phyloP scores from a whole-genome alignment of 176 grass and related monocot species.

The Avena insularis region DNA sequence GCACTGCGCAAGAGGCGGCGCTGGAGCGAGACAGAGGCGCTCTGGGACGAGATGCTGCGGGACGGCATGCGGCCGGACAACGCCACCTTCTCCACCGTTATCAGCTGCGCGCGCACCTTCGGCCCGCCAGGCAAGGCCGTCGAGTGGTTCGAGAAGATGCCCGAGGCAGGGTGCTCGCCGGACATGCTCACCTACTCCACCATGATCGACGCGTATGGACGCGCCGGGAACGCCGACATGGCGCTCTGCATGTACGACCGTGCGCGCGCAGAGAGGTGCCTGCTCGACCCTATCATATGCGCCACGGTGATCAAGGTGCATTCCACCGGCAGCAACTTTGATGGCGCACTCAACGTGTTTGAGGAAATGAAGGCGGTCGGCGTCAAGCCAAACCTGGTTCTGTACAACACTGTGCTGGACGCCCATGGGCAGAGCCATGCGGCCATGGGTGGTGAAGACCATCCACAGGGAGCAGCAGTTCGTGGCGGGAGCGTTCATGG shows the following conservation, averaged over 20 bases:
- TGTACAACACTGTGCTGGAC: conserved; percentile 85
- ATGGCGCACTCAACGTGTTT: conserved; percentile 80
- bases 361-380: conserved; percentile 90
- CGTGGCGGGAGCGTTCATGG: too few relatives aligned
- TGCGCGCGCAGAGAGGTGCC: conserved; percentile 67
- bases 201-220: conserved; percentile 83
- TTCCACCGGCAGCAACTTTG: conserved; percentile 68
- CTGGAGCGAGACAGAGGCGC: conserved; percentile 63
- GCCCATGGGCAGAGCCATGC: conserved; percentile 75
- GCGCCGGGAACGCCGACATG: conserved; percentile 62
- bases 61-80: conserved; percentile 70
- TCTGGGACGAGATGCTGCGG: conserved; percentile 72
- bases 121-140: conserved; percentile 65
- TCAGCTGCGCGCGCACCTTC: conserved; percentile 75
- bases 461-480: conserved; percentile 57
- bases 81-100: conserved; percentile 80
- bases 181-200: conserved; percentile 68
- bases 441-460: conserved; percentile 94
- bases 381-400: conserved; percentile 77
- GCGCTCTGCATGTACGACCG: conserved; percentile 77
- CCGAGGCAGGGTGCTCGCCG: conserved; percentile 68
- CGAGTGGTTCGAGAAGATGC: conserved; percentile 97
- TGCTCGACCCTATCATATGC: conserved; percentile 69
- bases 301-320: conserved; percentile 75
- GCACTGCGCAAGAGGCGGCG: conserved; percentile 68